Percentiles rank a stretch among this genome's conserved stretches.
Evolutionary conservation across 2,329 filamentous ascomycete genomes (phyloP).

Genomic region (Botrytis paeoniae): DNA sequence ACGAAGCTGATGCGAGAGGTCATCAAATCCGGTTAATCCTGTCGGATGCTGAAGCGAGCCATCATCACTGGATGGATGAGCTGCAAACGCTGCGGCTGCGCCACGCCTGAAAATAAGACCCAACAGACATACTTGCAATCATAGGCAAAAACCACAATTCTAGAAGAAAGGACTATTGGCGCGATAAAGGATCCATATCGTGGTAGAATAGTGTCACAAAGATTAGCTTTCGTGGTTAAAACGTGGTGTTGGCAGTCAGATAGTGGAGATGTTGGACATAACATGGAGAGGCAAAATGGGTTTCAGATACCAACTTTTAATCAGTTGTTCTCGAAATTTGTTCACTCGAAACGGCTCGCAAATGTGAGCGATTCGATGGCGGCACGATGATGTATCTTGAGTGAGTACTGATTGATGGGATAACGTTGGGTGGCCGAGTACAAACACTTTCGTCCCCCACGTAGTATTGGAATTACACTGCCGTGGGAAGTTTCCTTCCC

Average conservation of each 20-base stretch:
- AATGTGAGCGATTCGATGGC: neutral
- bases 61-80: constrained; percentile 1
- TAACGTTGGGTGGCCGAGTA: neutral
- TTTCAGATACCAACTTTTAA: neutral
- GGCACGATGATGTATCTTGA: neutral
- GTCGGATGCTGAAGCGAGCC: neutral
- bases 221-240: constrained; percentile 2
- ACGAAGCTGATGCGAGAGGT: neutral
- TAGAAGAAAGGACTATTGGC: neutral
- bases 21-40: neutral
- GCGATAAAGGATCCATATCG: neutral
- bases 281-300: neutral
- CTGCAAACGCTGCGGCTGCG: constrained; percentile 10
- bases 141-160: neutral
- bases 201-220: neutral
- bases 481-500: neutral
- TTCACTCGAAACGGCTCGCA: neutral
- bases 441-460: neutral
- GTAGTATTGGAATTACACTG: neutral
- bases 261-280: neutral
- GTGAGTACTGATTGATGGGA: neutral
- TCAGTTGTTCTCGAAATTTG: neutral
- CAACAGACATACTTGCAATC: neutral
- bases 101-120: neutral
- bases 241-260: neutral